Evolutionary conservation across 345 rosid species (phyloP).

Genomic region (Populus ilicifolia): DNA sequence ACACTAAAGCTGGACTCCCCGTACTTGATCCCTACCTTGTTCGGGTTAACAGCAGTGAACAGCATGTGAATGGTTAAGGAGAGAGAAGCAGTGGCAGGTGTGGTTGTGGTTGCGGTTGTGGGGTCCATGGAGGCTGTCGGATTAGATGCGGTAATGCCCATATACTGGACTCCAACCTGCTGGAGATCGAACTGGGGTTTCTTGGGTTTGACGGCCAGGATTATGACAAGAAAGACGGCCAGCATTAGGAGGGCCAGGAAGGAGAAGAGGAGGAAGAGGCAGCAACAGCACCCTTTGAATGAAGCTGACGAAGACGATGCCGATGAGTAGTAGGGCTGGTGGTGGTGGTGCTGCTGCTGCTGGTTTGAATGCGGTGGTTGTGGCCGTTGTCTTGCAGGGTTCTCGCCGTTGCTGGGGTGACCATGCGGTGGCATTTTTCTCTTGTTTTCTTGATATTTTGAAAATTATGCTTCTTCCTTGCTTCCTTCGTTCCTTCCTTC

Average conservation of each 20-base stretch:
- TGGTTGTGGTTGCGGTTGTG: constrained; percentile 17
- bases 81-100: constrained; percentile 45
- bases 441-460: not conserved
- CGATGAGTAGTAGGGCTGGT: constrained; percentile 14
- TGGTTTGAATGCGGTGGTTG: not conserved
- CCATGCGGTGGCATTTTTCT: not conserved
- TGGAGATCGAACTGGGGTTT: constrained; percentile 98
- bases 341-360: not conserved
- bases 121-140: constrained; percentile 41
- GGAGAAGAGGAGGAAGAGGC: constrained; percentile 83
- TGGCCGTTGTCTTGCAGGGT: not conserved
- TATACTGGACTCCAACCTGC: constrained; percentile 83
- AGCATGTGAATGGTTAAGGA: constrained; percentile 69
- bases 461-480: not conserved
- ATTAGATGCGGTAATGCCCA: constrained; percentile 62
- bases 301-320: constrained; percentile 62
- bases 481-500: not conserved
- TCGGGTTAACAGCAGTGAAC: constrained; percentile 88
- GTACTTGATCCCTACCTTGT: constrained; percentile 95
- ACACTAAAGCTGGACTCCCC: constrained; percentile 93
- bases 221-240: constrained; percentile 62
- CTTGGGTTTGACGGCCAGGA: constrained; percentile 94
- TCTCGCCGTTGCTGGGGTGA: not conserved
- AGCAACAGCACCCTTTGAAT: constrained; percentile 94
- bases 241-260: constrained; percentile 70